phyloP scores from a whole-genome alignment of 2,329 filamentous ascomycete species.

The Lizonia empirigonia region DNA sequence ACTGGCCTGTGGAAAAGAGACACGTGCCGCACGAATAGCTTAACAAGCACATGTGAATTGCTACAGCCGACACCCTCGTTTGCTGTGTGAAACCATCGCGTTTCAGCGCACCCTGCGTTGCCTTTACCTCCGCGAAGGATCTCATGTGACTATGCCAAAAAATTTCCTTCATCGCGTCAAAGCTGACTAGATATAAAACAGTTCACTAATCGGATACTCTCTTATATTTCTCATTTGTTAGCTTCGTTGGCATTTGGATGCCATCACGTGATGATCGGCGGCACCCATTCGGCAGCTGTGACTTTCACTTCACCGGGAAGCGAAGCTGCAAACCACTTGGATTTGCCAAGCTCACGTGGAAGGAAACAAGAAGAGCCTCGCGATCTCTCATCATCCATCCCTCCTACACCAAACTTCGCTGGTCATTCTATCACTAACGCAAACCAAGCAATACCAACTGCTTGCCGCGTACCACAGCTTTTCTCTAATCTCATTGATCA shows the following conservation, averaged over 20 bases:
- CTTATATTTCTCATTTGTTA: too few species aligned
- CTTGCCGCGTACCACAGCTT: not conserved
- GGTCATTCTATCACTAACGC: not conserved
- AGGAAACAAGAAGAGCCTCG: not conserved
- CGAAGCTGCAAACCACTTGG: not conserved
- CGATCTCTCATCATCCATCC: not conserved
- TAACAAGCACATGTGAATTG: too few species aligned
- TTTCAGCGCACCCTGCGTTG: too few species aligned
- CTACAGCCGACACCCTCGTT: too few species aligned
- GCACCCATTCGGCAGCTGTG: not conserved
- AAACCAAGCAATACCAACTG: not conserved
- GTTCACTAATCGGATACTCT: too few species aligned
- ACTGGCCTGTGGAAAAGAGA: too few species aligned
- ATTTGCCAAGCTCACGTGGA: constrained; percentile 6
- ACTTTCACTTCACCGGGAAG: not conserved
- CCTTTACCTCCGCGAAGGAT: too few species aligned
- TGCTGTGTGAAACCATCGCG: too few species aligned
- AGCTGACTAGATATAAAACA: too few species aligned
- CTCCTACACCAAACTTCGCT: not conserved
- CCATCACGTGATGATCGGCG: not conserved
- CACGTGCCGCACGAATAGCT: too few species aligned
- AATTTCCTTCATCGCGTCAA: too few species aligned
- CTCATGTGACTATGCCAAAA: too few species aligned
- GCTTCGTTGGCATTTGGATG: not conserved
- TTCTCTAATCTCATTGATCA: not conserved